A percentile compares a stretch with the other conserved stretches of the same genome.
These are phyloP conservation scores for Stagonosporopsis rhizophila DNA, from an alignment of 2,329 filamentous ascomycete genomes.

Conservation along the genomic window DNA sequence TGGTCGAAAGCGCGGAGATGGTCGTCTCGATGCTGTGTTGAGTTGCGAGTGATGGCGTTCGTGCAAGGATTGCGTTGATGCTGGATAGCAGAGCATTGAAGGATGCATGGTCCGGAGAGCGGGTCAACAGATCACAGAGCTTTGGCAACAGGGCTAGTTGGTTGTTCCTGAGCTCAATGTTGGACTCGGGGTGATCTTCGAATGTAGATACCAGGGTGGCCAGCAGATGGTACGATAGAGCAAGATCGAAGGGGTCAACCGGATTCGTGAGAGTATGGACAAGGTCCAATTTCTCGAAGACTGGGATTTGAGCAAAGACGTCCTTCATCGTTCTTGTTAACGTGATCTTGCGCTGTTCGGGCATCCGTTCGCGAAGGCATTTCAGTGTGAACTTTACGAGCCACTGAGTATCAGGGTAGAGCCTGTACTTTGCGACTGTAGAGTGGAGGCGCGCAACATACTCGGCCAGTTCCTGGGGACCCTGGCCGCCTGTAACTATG, in stretches of 20 bases:
- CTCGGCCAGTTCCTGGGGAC: conserved; percentile 21
- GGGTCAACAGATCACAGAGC: conserved; percentile 42
- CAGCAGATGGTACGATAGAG: conserved; percentile 33
- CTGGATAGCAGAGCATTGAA: conserved; percentile 60
- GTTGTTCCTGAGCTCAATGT: conserved; percentile 32
- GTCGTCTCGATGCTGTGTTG: conserved; percentile 54
- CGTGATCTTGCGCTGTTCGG: conserved; percentile 16
- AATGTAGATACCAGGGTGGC: conserved; percentile 38
- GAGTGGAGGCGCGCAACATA: conserved; percentile 31
- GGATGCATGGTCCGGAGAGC: conserved; percentile 61
- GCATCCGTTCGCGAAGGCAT: conserved; percentile 26
- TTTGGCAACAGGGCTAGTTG: conserved; percentile 39
- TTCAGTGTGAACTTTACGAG: conserved; percentile 33
- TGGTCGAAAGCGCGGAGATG: conserved; percentile 45
- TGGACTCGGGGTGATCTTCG: conserved; percentile 33
- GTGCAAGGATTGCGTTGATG: conserved; percentile 53
- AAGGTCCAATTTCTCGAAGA: conserved; percentile 32
- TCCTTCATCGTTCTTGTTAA: conserved; percentile 24
- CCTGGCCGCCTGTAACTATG: conserved; percentile 12
- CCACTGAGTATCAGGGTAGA: conserved; percentile 31
- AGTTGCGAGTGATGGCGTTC: conserved; percentile 50
- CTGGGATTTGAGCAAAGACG: conserved; percentile 23
- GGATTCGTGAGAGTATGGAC: conserved; percentile 23
- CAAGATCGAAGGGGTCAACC: conserved; percentile 10
- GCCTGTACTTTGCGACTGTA: conserved; percentile 32